Conservation (phyloP, 1,139 yeast genomes). For the Zygosaccharomyces sapae region DNA sequence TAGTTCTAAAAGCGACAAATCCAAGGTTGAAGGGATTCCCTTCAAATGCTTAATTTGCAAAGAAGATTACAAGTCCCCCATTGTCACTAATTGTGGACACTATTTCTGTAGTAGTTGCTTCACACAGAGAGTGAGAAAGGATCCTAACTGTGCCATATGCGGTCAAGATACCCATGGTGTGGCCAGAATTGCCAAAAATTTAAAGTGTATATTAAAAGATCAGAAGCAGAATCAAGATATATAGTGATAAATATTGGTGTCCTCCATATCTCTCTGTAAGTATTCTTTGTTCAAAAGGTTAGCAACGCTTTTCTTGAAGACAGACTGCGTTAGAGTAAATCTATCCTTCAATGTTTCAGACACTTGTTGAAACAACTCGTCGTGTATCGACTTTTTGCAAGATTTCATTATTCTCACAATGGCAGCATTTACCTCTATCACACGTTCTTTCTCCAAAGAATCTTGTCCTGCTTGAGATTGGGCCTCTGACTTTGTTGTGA, state of each 20-base stretch:
- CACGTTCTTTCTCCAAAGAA: constrained; percentile 43
- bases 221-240: constrained; percentile 45
- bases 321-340: constrained; percentile 63
- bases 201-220: constrained; percentile 14
- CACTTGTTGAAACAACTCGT: constrained; percentile 63
- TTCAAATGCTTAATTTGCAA: constrained; percentile 65
- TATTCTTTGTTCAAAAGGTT: constrained; percentile 80
- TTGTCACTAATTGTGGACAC: constrained; percentile 63
- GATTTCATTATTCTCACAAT: constrained; percentile 85
- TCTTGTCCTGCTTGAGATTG: constrained; percentile 28
- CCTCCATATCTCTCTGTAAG: constrained; percentile 63
- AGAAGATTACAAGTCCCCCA: constrained; percentile 52
- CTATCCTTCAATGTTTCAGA: constrained; percentile 58
- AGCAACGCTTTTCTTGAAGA: constrained; percentile 77
- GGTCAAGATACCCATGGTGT: constrained; percentile 55
- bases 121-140: constrained; percentile 45
- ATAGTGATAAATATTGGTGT: constrained; percentile 63
- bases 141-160: constrained; percentile 55
- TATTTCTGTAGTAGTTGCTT: constrained; percentile 65
- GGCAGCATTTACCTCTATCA: constrained; percentile 77
- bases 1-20: constrained; percentile 10
- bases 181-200: constrained; percentile 28
- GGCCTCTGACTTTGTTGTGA: constrained; percentile 31
- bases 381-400: constrained; percentile 57
- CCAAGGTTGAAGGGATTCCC: constrained; percentile 42